These are phyloP conservation scores for Leishmania braziliensis DNA, from an alignment of 208 protist species.

Conservation along the genomic window DNA sequence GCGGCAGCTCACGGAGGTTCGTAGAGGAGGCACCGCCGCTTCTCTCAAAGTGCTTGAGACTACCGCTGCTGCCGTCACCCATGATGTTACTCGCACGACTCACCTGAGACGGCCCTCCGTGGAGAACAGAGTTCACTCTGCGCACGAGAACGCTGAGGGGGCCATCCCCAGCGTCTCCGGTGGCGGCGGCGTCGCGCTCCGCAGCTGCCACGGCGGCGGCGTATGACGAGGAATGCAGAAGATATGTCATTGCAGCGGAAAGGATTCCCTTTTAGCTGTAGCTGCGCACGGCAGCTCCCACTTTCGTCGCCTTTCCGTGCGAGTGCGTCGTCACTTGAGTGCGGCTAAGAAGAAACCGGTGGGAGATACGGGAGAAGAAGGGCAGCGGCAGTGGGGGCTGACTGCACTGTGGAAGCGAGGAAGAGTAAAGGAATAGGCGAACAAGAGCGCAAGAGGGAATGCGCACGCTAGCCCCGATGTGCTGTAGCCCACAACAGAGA, in stretches of 20 bases:
- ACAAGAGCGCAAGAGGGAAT: background rate
- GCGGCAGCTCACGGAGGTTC: background rate
- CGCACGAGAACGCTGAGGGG: slow-evolving; percentile 2
- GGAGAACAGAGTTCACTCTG: slow-evolving; percentile 26
- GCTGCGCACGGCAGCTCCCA: background rate
- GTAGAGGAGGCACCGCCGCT: background rate
- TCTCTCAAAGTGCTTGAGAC: background rate
- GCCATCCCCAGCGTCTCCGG: background rate
- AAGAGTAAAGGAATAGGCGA: background rate
- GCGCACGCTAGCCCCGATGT: background rate
- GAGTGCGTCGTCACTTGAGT: background rate
- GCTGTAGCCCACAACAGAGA: background rate
- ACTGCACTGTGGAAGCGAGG: background rate
- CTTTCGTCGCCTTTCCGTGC: background rate
- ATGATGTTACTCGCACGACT: background rate
- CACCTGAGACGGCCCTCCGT: slow-evolving; percentile 2
- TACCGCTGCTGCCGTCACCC: background rate
- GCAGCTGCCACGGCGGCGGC: background rate
- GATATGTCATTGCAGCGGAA: slow-evolving; percentile 12
- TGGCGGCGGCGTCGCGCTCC: background rate
- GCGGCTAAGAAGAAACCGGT: background rate
- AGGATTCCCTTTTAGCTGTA: background rate
- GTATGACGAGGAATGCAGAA: slow-evolving; percentile 8
- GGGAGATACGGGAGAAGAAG: background rate
- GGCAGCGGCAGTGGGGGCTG: background rate